Evolutionary conservation across 768 basidiomycete genomes (phyloP).

Genomic region (Coprinopsis sp.): DNA sequence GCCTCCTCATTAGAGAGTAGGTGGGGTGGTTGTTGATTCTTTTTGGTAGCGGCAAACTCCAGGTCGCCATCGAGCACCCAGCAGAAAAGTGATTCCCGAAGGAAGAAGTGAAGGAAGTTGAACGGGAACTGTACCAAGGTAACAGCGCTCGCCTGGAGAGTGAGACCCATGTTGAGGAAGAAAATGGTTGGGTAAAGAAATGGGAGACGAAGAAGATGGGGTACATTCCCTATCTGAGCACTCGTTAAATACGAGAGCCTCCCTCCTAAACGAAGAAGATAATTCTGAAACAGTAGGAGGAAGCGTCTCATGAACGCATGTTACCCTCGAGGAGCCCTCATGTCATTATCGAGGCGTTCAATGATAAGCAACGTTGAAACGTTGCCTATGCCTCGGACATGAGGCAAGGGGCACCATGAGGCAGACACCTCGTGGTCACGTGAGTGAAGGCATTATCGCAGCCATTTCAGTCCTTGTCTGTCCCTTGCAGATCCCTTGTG

Average conservation of each 20-base stretch:
- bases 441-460: no score
- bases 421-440: no score
- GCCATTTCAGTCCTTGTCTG: no score
- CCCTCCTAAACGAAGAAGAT: neutral
- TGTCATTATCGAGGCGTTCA: neutral
- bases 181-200: neutral
- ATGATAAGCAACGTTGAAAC: neutral
- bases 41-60: no score
- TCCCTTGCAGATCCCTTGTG: no score
- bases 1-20: neutral
- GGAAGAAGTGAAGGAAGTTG: no score
- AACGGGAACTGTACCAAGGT: neutral
- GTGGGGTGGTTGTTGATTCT: no score
- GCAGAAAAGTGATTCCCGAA: no score
- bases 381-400: no score
- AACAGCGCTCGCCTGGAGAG: neutral
- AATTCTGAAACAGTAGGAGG: neutral
- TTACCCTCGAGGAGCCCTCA: neutral
- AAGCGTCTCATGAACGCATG: neutral
- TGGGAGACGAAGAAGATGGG: neutral
- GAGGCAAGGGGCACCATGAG: no score
- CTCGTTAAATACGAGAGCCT: neutral
- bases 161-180: no score
- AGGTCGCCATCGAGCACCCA: no score
- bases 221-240: neutral